phyloP scores from a whole-genome alignment of 2,329 filamentous ascomycete genomes.

The Lachnellula hyalina region DNA sequence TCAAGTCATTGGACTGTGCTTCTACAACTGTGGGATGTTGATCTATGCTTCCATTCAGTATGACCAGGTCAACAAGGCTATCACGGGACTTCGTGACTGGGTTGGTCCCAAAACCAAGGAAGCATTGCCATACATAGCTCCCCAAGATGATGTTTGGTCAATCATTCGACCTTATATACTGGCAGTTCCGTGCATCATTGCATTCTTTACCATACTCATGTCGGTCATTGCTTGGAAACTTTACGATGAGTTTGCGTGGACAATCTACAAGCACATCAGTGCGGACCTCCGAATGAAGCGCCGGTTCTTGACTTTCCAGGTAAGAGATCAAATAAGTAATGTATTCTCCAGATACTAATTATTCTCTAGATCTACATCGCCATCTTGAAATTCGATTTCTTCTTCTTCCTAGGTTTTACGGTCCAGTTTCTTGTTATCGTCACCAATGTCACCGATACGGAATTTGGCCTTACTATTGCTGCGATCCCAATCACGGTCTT shows the following conservation, averaged over 20 bases:
- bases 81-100: constrained; percentile 45
- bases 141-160: constrained; percentile 53
- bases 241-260: constrained; percentile 98
- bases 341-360: constrained; percentile 7
- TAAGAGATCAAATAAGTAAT: constrained; percentile 36
- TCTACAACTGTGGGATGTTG: constrained; percentile 86
- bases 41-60: constrained; percentile 92
- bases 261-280: constrained; percentile 98
- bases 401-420: constrained; percentile 98
- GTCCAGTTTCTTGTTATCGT: constrained; percentile 97
- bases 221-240: constrained; percentile 84
- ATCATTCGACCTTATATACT: constrained; percentile 71
- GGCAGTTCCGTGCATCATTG: constrained; percentile 80
- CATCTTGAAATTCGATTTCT: constrained; percentile 97
- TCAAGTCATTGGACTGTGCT: constrained; percentile 90
- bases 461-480: constrained; percentile 81
- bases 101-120: constrained; percentile 10
- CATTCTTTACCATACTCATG: constrained; percentile 66
- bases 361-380: constrained; percentile 85
- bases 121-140: constrained; percentile 36
- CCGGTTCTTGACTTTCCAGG: constrained; percentile 93
- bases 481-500: constrained; percentile 88
- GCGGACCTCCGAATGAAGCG: constrained; percentile 96
- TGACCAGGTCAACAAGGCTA: constrained; percentile 78
- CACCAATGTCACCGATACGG: constrained; percentile 58